phyloP scores from a whole-genome alignment of 2,329 filamentous ascomycete species.

The Colletotrichum sp. region DNA sequence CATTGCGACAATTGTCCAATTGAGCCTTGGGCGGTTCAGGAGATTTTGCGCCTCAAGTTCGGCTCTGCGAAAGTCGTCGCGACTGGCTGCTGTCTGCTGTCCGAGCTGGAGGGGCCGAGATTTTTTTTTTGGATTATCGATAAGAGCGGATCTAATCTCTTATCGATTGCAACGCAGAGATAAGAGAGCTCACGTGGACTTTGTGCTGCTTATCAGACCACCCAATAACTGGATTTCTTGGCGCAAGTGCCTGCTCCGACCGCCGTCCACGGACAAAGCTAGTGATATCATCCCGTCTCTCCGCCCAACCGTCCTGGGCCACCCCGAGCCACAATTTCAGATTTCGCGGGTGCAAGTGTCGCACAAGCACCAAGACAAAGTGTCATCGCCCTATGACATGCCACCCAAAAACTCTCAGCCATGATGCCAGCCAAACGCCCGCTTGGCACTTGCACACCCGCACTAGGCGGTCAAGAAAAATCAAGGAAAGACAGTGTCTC shows the following conservation, averaged over 20 bases:
- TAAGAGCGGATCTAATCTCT: background rate
- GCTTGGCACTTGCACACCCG: background rate
- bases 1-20: conserved; percentile 27
- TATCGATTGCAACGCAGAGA: background rate
- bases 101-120: conserved; percentile 15
- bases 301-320: conserved; percentile 4
- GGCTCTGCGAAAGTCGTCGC: background rate
- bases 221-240: background rate
- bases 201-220: background rate
- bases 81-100: background rate
- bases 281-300: conserved; percentile 18
- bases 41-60: background rate
- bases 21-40: background rate
- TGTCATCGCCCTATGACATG: conserved; percentile 7
- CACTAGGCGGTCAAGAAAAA: conserved; percentile 1
- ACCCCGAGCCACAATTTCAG: background rate
- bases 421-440: background rate
- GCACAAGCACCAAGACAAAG: background rate
- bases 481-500: background rate
- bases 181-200: background rate
- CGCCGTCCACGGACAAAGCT: conserved; percentile 15
- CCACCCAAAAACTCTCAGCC: conserved; percentile 11
- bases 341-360: background rate
- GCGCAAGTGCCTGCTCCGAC: conserved; percentile 16
- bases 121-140: conserved; percentile 19